phyloP scores from a whole-genome alignment of 2,329 filamentous ascomycete genomes.

The Chaetomium strumarium region DNA sequence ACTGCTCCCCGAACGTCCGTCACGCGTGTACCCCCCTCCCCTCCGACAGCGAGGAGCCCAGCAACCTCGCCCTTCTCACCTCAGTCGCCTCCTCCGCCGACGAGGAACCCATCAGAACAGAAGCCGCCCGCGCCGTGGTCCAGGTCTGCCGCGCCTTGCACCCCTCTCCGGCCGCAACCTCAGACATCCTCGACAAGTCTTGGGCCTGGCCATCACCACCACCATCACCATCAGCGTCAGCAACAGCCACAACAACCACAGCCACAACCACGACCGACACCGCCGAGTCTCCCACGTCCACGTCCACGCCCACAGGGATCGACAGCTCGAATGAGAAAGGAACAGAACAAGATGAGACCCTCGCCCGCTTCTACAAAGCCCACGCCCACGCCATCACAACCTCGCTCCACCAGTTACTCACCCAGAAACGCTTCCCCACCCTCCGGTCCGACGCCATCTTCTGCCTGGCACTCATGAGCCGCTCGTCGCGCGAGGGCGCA shows the following conservation, averaged over 20 bases:
- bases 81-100: slow-evolving; percentile 40
- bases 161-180: slow-evolving; percentile 24
- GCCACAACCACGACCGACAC: background rate
- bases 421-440: slow-evolving; percentile 52
- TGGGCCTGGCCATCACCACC: slow-evolving; percentile 26
- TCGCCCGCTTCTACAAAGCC: slow-evolving; percentile 38
- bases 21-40: slow-evolving; percentile 39
- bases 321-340: no score
- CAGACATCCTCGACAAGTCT: slow-evolving; percentile 15
- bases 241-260: background rate
- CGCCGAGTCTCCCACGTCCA: no score
- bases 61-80: slow-evolving; percentile 35
- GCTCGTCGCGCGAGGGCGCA: slow-evolving; percentile 42
- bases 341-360: slow-evolving; percentile 15
- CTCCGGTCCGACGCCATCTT: slow-evolving; percentile 58
- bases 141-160: slow-evolving; percentile 52
- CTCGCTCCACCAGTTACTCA: slow-evolving; percentile 47
- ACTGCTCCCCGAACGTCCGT: slow-evolving; percentile 46
- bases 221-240: background rate
- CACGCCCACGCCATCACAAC: slow-evolving; percentile 37
- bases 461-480: slow-evolving; percentile 54
- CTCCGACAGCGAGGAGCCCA: slow-evolving; percentile 23
- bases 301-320: no score
- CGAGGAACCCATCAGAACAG: slow-evolving; percentile 52
- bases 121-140: slow-evolving; percentile 50